These are phyloP conservation scores for Lithohypha guttulata DNA, from an alignment of 2,329 filamentous ascomycete species.

Conservation along the genomic window DNA sequence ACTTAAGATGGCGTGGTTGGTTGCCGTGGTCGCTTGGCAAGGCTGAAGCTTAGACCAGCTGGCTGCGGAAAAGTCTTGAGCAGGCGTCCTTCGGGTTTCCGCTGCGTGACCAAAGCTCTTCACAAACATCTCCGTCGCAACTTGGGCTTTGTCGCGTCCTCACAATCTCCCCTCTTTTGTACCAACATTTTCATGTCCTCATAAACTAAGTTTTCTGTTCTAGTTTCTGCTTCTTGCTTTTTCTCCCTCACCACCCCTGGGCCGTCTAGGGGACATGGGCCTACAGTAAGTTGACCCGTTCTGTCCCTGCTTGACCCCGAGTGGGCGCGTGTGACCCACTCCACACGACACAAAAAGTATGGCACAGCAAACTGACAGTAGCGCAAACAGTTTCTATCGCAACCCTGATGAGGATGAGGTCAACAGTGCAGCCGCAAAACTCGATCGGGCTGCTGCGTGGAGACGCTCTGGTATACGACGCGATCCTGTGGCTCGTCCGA, in stretches of 20 bases:
- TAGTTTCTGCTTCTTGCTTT: too few species aligned
- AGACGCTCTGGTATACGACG: conserved; percentile 49
- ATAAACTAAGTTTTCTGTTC: conserved; percentile 4
- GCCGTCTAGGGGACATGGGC: conserved; percentile 31
- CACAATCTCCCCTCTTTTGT: conserved; percentile 7
- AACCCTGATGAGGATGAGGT: conserved; percentile 40
- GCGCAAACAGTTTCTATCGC: conserved; percentile 41
- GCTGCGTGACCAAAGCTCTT: too few species aligned
- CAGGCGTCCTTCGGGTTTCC: too few species aligned
- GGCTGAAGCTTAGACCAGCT: too few species aligned
- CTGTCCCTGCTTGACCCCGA: conserved; percentile 10
- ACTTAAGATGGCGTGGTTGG: too few species aligned
- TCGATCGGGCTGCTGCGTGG: conserved; percentile 41
- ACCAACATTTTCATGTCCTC: background rate
- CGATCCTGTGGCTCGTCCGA: conserved; percentile 28
- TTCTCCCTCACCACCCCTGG: background rate
- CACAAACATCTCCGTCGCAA: background rate
- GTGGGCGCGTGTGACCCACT: conserved; percentile 13
- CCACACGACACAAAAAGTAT: conserved; percentile 4
- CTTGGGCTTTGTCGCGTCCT: background rate
- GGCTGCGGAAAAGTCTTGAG: too few species aligned
- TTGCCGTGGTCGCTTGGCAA: too few species aligned
- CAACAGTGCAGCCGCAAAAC: conserved; percentile 36
- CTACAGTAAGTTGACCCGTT: conserved; percentile 34
- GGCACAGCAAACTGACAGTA: conserved; percentile 15